phyloP scores from a whole-genome alignment of 2,329 filamentous ascomycete genomes.

The Gremmenia infestans region DNA sequence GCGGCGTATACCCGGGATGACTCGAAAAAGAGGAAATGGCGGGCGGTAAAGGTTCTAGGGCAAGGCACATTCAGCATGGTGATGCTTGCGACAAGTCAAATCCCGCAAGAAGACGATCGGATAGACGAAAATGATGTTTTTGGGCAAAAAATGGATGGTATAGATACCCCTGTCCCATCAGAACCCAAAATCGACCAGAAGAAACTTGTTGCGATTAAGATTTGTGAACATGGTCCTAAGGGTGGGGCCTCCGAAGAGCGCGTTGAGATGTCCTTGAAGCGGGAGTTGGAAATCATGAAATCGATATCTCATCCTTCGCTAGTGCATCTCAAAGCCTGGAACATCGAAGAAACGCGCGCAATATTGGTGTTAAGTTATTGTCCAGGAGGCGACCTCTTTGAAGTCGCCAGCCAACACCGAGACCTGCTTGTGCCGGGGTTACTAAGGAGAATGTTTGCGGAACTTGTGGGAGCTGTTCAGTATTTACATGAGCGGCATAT shows the following conservation, averaged over 20 bases:
- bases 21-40: slow-evolving; percentile 70
- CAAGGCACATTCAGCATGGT: slow-evolving; percentile 96
- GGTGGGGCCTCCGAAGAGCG: slow-evolving; percentile 91
- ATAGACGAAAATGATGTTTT: slow-evolving; percentile 34
- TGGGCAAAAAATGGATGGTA: slow-evolving; percentile 23
- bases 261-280: slow-evolving; percentile 87
- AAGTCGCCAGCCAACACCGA: slow-evolving; percentile 72
- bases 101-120: slow-evolving; percentile 42
- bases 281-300: slow-evolving; percentile 92
- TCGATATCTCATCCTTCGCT: slow-evolving; percentile 83
- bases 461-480: slow-evolving; percentile 76
- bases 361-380: slow-evolving; percentile 88
- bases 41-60: slow-evolving; percentile 73
- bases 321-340: slow-evolving; percentile 88
- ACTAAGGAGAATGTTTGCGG: slow-evolving; percentile 81
- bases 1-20: slow-evolving; percentile 63
- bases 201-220: slow-evolving; percentile 87
- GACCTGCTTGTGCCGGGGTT: slow-evolving; percentile 63
- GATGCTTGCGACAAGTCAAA: slow-evolving; percentile 80
- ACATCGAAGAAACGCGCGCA: slow-evolving; percentile 74
- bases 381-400: slow-evolving; percentile 90
- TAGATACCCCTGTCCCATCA: slow-evolving; percentile 27
- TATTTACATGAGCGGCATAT: slow-evolving; percentile 84
- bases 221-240: slow-evolving; percentile 90
- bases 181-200: slow-evolving; percentile 54